Base-by-base conservation (phyloP, 164 flowering plant species). In the Platanus orientalis region DNA sequence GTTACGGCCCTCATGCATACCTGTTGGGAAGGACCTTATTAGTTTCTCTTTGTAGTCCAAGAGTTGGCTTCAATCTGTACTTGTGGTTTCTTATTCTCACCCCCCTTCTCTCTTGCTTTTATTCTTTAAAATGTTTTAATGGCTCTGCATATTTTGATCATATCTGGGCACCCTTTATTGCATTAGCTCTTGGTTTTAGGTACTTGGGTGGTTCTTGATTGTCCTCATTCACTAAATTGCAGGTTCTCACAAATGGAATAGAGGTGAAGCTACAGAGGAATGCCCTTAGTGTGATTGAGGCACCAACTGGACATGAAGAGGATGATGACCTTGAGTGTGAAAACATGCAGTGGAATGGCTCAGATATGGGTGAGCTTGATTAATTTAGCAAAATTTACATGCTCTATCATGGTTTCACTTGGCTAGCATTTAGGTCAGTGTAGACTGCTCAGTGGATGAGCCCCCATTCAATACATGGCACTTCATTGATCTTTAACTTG, bases 241-340 rank as follows among this genome's bases (percentile, higher is more conserved):
- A 93, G 98, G 96, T 90, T 62, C 89, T 90, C 28, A 90, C 97
- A 3, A 93, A 93, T 76, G 98, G 98, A 34, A 90, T 90, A 62
- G 98, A 93, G 70, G 98, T 93, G 17, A 93, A 93, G 75, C 80
- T 93, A 4, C 98, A 93, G 73, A 84, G 98, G 71, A 93, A 93
- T 83, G 98, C 98, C 24, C 89, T 93, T 24, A 89, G 97, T 64
- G 98, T 93, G 60, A 73, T 93, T 67, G 97, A 90, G 74, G 83
- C 91, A 58, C 97, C 98, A 11, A 87, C 96, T 44, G 98, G 97
- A 13, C 82, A 80, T 61, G 98, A 93, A 70, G 97, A 84, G 6
- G 95, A 89, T 50, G 90, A 86, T 52, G 96, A 90, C 54, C 79
- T 87, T 36, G 97, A 90, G 55, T 84, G 80, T 45, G 96, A 93